Evolutionary conservation across 2,329 filamentous ascomycete species (phyloP).

Genomic region (Tolypocladium paradoxum): DNA sequence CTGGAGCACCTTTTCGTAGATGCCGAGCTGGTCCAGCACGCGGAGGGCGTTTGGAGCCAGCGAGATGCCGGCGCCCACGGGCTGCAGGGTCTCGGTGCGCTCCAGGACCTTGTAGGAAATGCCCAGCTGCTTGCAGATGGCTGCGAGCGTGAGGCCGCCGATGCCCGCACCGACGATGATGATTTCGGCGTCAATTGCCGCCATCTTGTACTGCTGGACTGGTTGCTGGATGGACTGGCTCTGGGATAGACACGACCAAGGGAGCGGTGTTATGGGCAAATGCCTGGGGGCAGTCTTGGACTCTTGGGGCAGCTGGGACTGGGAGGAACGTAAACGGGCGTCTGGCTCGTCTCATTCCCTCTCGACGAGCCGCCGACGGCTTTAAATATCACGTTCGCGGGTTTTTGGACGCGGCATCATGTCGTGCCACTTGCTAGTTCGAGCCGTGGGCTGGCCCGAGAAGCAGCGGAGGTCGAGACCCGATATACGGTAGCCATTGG

Average conservation of each 20-base stretch:
- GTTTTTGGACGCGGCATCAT: neutral
- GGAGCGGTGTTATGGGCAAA: neutral
- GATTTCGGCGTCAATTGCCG: constrained; percentile 6
- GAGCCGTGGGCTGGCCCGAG: neutral
- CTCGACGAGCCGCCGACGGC: neutral
- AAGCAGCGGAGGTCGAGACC: neutral
- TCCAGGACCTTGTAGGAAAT: constrained; percentile 9
- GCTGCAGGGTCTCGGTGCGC: constrained; percentile 4
- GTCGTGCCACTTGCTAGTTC: neutral
- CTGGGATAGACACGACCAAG: neutral
- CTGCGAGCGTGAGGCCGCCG: constrained; percentile 9
- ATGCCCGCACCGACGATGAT: constrained; percentile 13
- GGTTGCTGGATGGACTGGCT: no score
- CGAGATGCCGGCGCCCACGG: constrained; percentile 10
- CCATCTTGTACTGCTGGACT: no score
- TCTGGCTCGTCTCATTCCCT: neutral
- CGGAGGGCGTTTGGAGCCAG: constrained; percentile 8
- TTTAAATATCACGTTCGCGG: neutral
- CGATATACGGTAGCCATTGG: neutral
- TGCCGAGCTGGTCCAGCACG: constrained; percentile 8
- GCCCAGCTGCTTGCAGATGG: constrained; percentile 6
- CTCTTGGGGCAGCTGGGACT: neutral
- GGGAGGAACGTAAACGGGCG: neutral
- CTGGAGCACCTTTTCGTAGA: constrained; percentile 4
- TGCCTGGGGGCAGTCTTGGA: neutral